phyloP scores from a whole-genome alignment of 768 basidiomycete genomes.

The Mrakia hoshinonis region DNA sequence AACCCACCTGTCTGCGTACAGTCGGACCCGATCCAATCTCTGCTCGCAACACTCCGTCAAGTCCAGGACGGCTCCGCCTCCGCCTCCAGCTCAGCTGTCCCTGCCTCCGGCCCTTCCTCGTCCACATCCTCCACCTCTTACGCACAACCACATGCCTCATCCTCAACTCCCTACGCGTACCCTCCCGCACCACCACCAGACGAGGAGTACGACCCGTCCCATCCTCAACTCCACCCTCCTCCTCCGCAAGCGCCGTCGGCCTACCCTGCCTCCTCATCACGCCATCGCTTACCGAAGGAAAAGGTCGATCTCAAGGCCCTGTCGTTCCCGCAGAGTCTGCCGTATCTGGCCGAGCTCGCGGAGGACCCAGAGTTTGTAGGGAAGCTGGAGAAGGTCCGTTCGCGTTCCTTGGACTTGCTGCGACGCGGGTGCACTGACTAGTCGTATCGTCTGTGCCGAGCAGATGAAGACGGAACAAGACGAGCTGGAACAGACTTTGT shows the following conservation, averaged over 20 bases:
- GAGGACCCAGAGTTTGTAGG: background rate
- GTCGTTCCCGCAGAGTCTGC: conserved; percentile 1
- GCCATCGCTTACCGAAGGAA: background rate
- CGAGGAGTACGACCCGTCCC: conserved; percentile 4
- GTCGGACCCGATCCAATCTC: background rate
- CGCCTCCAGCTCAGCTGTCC: background rate
- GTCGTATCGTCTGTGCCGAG: background rate
- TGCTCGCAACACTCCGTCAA: conserved; percentile 7
- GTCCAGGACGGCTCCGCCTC: background rate
- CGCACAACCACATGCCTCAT: background rate
- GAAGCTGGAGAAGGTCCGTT: background rate
- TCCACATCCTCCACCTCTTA: background rate
- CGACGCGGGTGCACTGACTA: background rate
- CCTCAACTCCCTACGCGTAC: background rate
- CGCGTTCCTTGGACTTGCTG: background rate
- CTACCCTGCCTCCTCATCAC: background rate
- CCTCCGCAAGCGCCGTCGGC: background rate
- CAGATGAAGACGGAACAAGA: conserved; percentile 10
- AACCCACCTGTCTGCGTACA: background rate
- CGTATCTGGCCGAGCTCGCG: background rate
- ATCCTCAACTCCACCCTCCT: background rate
- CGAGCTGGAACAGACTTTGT: background rate
- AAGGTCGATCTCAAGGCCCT: conserved; percentile 7
- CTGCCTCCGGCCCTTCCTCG: background rate
- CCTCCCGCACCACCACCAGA: background rate